A percentile compares a stretch with the other conserved stretches of the same genome.
Conservation (phyloP, 495 filamentous ascomycete genomes). For the Penicillium odoratum region DNA sequence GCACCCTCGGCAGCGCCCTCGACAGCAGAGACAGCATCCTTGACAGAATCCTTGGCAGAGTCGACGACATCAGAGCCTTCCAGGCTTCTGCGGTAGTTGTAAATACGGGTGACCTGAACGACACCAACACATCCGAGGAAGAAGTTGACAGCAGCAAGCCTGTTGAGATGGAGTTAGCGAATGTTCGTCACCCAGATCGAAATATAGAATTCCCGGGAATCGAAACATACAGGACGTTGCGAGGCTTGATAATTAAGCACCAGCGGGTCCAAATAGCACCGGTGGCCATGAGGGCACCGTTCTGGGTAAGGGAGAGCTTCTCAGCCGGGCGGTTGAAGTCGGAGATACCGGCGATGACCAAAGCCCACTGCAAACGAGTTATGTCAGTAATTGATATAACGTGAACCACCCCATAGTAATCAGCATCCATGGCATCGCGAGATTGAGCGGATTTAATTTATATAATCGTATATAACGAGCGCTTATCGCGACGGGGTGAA, state of each 20-base stretch:
- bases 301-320: constrained; percentile 88
- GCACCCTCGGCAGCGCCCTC: constrained; percentile 20
- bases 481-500: constrained; percentile 8
- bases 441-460: neutral
- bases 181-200: neutral
- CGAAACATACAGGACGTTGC: constrained; percentile 73
- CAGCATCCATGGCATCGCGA: neutral
- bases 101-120: constrained; percentile 77
- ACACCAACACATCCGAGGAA: constrained; percentile 88
- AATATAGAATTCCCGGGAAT: neutral
- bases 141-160: constrained; percentile 95
- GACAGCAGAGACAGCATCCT: constrained; percentile 37
- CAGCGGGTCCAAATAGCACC: constrained; percentile 97
- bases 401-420: neutral
- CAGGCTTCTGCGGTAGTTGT: constrained; percentile 62
- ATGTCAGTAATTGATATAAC: neutral
- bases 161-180: constrained; percentile 30
- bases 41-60: constrained; percentile 41
- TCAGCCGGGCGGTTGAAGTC: constrained; percentile 93
- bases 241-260: constrained; percentile 95
- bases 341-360: constrained; percentile 88
- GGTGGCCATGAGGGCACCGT: constrained; percentile 82
- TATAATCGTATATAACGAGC: neutral
- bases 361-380: constrained; percentile 62
- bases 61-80: constrained; percentile 28